These are phyloP conservation scores for Batrachochytrium dendrobatidis DNA, from an alignment of 371 early-diverging fungal genomes.

Conservation along the genomic window DNA sequence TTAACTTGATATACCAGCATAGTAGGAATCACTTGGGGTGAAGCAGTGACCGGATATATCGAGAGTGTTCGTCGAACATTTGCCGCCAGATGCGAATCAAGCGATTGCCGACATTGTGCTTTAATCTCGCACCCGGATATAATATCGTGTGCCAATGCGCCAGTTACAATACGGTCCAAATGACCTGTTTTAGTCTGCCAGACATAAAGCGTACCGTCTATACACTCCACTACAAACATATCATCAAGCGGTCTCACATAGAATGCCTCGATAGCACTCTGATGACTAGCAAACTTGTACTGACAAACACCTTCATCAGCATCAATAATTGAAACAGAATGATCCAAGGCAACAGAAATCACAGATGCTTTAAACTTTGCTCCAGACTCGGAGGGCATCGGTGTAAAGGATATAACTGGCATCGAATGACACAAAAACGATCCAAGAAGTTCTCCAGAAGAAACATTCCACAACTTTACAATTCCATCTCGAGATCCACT, in stretches of 20 bases:
- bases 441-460: slow-evolving; percentile 50
- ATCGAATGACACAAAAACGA: slow-evolving; percentile 39
- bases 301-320: slow-evolving; percentile 57
- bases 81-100: background rate
- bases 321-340: slow-evolving; percentile 62
- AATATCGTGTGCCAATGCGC: slow-evolving; percentile 47
- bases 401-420: slow-evolving; percentile 51
- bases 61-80: background rate
- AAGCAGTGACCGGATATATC: background rate
- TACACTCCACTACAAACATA: slow-evolving; percentile 56
- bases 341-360: slow-evolving; percentile 60
- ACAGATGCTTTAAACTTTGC: slow-evolving; percentile 50
- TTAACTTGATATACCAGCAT: slow-evolving; percentile 30
- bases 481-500: slow-evolving; percentile 60
- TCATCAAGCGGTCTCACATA: slow-evolving; percentile 68
- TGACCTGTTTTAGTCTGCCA: slow-evolving; percentile 80
- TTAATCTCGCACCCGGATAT: slow-evolving; percentile 46
- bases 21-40: slow-evolving; percentile 1
- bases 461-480: slow-evolving; percentile 64
- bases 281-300: slow-evolving; percentile 21
- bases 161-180: slow-evolving; percentile 59
- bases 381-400: slow-evolving; percentile 55
- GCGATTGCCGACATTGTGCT: background rate
- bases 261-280: slow-evolving; percentile 45
- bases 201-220: slow-evolving; percentile 56